Conservation (phyloP, 1,139 yeast species). For the Kluyveromyces sp. region DNA sequence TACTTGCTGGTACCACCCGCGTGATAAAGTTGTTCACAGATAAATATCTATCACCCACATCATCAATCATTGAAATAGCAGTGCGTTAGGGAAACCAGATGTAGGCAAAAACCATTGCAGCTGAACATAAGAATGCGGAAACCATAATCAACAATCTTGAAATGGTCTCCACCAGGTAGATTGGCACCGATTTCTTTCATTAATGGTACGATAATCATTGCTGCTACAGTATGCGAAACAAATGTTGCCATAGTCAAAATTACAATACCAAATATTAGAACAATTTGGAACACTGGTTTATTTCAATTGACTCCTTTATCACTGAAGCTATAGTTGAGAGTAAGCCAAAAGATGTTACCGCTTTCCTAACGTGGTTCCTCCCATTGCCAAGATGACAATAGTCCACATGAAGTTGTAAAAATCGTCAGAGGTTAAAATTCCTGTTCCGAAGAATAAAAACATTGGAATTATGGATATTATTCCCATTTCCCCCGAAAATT, state of each 20-base stretch:
- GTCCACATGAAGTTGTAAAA: slow-evolving; percentile 93
- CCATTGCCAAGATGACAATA: slow-evolving; percentile 89
- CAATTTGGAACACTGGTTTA: slow-evolving; percentile 58
- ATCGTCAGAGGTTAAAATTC: slow-evolving; percentile 73
- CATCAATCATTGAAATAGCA: slow-evolving; percentile 87
- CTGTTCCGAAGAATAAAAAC: slow-evolving; percentile 80
- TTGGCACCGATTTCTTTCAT: slow-evolving; percentile 80
- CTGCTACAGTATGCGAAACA: slow-evolving; percentile 94
- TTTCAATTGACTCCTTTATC: slow-evolving; percentile 54
- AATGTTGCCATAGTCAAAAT: slow-evolving; percentile 83
- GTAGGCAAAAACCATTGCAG: slow-evolving; percentile 97
- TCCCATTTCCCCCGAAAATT: slow-evolving; percentile 81
- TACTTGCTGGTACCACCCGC: slow-evolving; percentile 83
- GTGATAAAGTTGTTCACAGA: slow-evolving; percentile 77
- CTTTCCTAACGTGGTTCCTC: slow-evolving; percentile 90
- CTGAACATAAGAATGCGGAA: slow-evolving; percentile 76
- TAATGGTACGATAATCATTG: slow-evolving; percentile 79
- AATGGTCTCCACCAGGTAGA: slow-evolving; percentile 42
- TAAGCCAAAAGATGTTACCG: slow-evolving; percentile 81
- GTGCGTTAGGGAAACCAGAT: slow-evolving; percentile 94
- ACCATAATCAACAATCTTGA: slow-evolving; percentile 65
- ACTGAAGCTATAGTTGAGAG: slow-evolving; percentile 66
- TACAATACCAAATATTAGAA: slow-evolving; percentile 69
- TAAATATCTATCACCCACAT: slow-evolving; percentile 76
- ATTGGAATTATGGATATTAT: slow-evolving; percentile 80